These are phyloP conservation scores for Aspergillus hancockii DNA, from an alignment of 495 filamentous ascomycete species.

Conservation along the genomic window DNA sequence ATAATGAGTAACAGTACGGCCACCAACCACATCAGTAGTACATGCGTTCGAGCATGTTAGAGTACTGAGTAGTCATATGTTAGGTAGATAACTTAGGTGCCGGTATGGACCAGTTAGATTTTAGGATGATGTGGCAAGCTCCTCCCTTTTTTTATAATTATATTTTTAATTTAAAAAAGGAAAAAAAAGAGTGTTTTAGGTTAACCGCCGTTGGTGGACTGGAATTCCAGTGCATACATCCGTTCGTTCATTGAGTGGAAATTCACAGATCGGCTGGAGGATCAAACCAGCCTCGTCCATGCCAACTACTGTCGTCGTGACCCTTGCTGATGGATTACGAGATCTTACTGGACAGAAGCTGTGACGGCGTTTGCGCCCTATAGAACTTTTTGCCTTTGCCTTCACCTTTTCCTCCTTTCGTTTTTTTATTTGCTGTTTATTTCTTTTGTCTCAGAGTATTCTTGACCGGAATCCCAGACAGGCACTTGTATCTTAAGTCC, in stretches of 20 bases:
- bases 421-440: not conserved
- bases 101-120: constrained; percentile 8
- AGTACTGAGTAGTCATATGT: not conserved
- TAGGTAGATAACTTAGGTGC: constrained; percentile 15
- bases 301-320: not conserved
- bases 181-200: not conserved
- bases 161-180: not conserved
- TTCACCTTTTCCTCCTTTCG: not conserved
- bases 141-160: not conserved
- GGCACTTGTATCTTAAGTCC: not conserved
- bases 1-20: constrained; percentile 16
- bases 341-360: constrained; percentile 5
- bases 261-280: constrained; percentile 8
- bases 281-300: constrained; percentile 4
- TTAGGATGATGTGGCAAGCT: constrained; percentile 15
- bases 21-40: constrained; percentile 15
- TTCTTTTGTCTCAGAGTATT: not conserved
- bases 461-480: not conserved
- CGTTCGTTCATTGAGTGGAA: not conserved
- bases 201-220: not conserved
- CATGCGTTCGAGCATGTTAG: constrained; percentile 10
- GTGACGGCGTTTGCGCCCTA: not conserved
- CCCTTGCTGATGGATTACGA: constrained; percentile 3
- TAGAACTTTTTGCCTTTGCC: not conserved
- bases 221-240: not conserved